Conservation (phyloP, 345 rosid genomes). For the Hibiscus mutabilis region DNA sequence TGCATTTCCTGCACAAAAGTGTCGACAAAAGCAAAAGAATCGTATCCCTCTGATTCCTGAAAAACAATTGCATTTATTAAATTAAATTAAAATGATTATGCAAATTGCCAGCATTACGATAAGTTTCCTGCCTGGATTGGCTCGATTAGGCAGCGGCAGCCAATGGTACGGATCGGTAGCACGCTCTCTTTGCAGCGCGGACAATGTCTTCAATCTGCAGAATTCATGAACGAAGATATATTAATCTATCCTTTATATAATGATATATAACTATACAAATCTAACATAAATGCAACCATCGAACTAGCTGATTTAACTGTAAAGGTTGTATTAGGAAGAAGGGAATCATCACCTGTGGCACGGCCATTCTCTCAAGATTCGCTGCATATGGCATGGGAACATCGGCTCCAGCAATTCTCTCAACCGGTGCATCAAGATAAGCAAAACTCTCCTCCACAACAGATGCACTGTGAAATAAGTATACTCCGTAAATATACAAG, state of each 20-base stretch:
- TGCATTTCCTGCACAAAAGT: conserved; percentile 16
- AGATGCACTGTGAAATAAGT: conserved; percentile 34
- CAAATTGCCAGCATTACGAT: neutral
- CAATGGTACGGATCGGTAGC: conserved; percentile 41
- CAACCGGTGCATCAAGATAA: conserved; percentile 65
- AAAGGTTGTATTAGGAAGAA: neutral
- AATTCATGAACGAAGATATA: neutral
- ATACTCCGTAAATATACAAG: neutral
- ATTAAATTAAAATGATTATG: neutral
- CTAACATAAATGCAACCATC: neutral
- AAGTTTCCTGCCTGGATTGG: conserved; percentile 1
- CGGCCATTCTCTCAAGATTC: conserved; percentile 62
- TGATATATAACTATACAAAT: neutral
- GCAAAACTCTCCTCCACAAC: conserved; percentile 65
- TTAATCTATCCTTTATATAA: neutral
- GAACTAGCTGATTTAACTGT: neutral
- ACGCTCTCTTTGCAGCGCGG: conserved; percentile 60
- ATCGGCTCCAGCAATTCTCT: conserved; percentile 73
- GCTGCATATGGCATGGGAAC: conserved; percentile 71
- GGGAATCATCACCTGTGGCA: conserved; percentile 44
- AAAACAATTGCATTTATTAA: neutral
- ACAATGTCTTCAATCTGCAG: conserved; percentile 54
- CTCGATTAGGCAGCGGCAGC: conserved; percentile 28
- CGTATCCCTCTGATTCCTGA: conserved; percentile 14
- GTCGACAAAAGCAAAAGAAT: conserved; percentile 12